A percentile compares a stretch with the other conserved stretches of the same genome.
Evolutionary conservation across 2,329 filamentous ascomycete genomes (phyloP).

Genomic region (Aureobasidium vineae): DNA sequence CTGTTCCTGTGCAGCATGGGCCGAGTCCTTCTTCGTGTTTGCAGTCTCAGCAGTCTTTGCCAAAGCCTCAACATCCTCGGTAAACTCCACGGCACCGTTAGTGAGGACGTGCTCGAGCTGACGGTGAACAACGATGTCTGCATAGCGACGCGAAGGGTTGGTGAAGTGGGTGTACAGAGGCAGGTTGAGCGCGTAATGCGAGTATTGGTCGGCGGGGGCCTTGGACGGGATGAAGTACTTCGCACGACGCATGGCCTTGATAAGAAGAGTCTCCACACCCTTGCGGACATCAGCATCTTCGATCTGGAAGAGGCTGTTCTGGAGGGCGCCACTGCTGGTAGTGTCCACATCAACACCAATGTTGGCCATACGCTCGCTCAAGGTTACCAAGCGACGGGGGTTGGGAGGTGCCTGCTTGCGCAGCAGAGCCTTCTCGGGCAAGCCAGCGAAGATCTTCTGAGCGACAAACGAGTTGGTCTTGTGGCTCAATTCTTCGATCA

Average conservation of each 20-base stretch:
- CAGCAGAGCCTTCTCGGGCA: conserved; percentile 90
- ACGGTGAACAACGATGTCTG: conserved; percentile 91
- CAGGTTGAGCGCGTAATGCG: conserved; percentile 89
- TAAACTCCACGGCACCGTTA: conserved; percentile 77
- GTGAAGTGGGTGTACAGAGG: conserved; percentile 98
- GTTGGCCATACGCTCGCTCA: conserved; percentile 88
- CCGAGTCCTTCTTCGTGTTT: conserved; percentile 99
- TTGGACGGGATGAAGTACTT: conserved; percentile 91
- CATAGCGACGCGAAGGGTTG: conserved; percentile 89
- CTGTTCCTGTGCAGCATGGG: conserved; percentile 95
- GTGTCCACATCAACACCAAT: conserved; percentile 89
- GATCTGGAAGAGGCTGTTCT: conserved; percentile 93
- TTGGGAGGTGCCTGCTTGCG: conserved; percentile 85
- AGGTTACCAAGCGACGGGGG: conserved; percentile 80
- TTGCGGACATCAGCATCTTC: conserved; percentile 86
- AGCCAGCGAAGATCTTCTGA: conserved; percentile 71
- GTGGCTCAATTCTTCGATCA: conserved; percentile 92
- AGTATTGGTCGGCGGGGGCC: conserved; percentile 70
- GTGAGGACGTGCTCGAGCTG: conserved; percentile 79
- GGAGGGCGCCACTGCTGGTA: conserved; percentile 82
- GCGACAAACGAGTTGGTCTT: conserved; percentile 90
- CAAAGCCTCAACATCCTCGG: conserved; percentile 81
- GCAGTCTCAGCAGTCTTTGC: conserved; percentile 92
- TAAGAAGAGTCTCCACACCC: conserved; percentile 93
- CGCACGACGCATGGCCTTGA: conserved; percentile 94